A percentile compares a stretch with the other conserved stretches of the same genome.
These are phyloP conservation scores for Saprolegnia parasitica DNA, from an alignment of 352 stramenopile genomes.

Conservation along the genomic window DNA sequence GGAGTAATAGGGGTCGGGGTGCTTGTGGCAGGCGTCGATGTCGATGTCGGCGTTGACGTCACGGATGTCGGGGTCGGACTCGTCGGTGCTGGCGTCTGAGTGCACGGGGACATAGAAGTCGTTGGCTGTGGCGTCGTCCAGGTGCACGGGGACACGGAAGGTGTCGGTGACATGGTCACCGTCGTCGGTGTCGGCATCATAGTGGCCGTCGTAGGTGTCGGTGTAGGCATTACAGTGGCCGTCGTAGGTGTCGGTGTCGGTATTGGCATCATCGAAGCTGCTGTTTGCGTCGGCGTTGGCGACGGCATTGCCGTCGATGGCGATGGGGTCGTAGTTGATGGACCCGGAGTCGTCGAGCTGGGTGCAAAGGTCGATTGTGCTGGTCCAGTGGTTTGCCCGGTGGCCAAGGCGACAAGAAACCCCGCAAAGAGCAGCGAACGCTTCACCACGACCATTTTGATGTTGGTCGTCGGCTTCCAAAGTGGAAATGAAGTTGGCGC, in stretches of 20 bases:
- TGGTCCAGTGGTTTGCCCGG: background rate
- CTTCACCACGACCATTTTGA: background rate
- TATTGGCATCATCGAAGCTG: background rate
- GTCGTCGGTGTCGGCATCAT: too few relatives aligned
- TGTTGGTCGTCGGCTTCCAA: background rate
- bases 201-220: background rate
- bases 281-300: background rate
- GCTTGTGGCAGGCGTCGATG: too few relatives aligned
- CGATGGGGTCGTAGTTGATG: background rate
- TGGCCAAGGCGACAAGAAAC: background rate
- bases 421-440: background rate
- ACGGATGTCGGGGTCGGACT: too few relatives aligned
- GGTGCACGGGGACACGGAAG: too few relatives aligned
- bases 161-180: too few relatives aligned
- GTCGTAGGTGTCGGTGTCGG: background rate
- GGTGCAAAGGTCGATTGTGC: background rate
- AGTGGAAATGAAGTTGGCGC: too few relatives aligned
- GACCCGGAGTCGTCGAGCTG: background rate
- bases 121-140: too few relatives aligned
- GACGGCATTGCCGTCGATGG: background rate
- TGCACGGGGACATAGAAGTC: too few relatives aligned
- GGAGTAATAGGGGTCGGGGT: too few relatives aligned
- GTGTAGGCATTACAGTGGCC: background rate
- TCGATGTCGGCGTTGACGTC: too few relatives aligned
- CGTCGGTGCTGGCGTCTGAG: too few relatives aligned